Conservation (phyloP, 257 asterid species). For the Thymus quinquecostatus region DNA sequence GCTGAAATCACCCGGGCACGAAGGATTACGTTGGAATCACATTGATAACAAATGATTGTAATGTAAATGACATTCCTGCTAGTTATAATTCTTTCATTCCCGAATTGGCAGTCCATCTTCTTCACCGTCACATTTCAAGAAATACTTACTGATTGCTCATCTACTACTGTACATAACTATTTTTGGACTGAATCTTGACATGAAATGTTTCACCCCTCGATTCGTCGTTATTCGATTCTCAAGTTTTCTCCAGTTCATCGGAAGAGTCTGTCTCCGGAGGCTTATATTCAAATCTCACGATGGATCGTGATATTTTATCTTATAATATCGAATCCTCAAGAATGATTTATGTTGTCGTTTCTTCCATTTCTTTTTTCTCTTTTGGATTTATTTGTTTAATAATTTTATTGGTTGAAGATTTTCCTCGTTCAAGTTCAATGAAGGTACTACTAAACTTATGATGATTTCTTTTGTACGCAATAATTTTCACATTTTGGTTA, state of each 20-base stretch:
- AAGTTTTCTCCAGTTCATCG: too few species aligned
- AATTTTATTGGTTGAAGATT: too few species aligned
- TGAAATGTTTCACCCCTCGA: not conserved
- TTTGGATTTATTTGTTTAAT: too few species aligned
- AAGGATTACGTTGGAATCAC: too few species aligned
- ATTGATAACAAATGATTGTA: not conserved
- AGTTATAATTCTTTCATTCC: conserved; percentile 36
- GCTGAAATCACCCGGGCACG: conserved; percentile 12
- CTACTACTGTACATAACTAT: not conserved
- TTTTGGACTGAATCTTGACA: not conserved
- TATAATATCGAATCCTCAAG: not conserved
- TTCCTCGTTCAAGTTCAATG: too few species aligned
- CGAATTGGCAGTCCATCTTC: conserved; percentile 2
- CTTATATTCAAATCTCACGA: not conserved
- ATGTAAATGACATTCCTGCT: conserved; percentile 23
- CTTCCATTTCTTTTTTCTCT: too few species aligned
- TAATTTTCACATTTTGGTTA: too few species aligned
- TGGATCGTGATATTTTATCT: not conserved
- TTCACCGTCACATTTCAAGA: not conserved
- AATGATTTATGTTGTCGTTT: too few species aligned
- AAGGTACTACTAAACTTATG: too few species aligned
- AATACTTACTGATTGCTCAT: not conserved
- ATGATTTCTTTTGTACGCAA: too few species aligned
- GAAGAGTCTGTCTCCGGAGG: not conserved
- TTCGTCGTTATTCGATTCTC: not conserved